phyloP scores from a whole-genome alignment of 192 early-diverging fungal genomes.

The Geranomyces michiganensis region DNA sequence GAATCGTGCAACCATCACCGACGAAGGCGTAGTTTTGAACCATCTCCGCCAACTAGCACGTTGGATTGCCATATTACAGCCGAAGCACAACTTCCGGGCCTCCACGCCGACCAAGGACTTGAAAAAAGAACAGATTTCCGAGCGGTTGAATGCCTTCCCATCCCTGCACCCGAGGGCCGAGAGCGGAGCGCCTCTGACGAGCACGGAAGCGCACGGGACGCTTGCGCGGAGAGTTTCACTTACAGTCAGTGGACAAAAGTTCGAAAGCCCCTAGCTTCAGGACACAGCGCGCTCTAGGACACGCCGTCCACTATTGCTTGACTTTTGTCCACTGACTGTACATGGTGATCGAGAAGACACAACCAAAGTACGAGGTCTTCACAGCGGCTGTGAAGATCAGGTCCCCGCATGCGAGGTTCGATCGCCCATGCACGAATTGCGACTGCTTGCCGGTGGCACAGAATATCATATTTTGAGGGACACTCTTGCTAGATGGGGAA shows the following conservation, averaged over 20 bases:
- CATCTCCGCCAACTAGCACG: slow-evolving; percentile 6
- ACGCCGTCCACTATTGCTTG: too few relatives aligned
- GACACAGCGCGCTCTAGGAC: too few relatives aligned
- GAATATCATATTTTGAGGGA: slow-evolving; percentile 4
- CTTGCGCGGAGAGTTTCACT: slow-evolving; percentile 4
- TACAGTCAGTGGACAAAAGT: too few relatives aligned
- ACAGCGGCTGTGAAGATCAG: slow-evolving; percentile 8
- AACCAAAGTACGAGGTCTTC: slow-evolving; percentile 5
- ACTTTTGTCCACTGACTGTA: too few relatives aligned
- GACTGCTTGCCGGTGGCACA: slow-evolving; percentile 9
- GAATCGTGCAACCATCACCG: slow-evolving; percentile 6
- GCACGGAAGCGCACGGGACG: slow-evolving; percentile 4
- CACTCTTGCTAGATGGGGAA: slow-evolving; percentile 1
- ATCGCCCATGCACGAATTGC: slow-evolving; percentile 6
- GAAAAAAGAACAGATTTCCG: slow-evolving; percentile 3
- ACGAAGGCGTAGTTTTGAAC: background rate
- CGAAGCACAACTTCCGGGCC: background rate
- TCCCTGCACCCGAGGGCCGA: slow-evolving; percentile 9
- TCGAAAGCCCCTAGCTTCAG: too few relatives aligned
- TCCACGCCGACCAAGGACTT: slow-evolving; percentile 6
- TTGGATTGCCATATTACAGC: slow-evolving; percentile 4
- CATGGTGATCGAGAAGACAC: slow-evolving; percentile 3
- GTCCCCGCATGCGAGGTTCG: background rate
- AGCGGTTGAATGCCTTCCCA: slow-evolving; percentile 11
- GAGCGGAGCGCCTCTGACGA: slow-evolving; percentile 7